Evolutionary conservation across 768 basidiomycete species (phyloP), one percentile per base, ranked within the genome.

Genomic region (Leccinum olivaceopallidum): DNA sequence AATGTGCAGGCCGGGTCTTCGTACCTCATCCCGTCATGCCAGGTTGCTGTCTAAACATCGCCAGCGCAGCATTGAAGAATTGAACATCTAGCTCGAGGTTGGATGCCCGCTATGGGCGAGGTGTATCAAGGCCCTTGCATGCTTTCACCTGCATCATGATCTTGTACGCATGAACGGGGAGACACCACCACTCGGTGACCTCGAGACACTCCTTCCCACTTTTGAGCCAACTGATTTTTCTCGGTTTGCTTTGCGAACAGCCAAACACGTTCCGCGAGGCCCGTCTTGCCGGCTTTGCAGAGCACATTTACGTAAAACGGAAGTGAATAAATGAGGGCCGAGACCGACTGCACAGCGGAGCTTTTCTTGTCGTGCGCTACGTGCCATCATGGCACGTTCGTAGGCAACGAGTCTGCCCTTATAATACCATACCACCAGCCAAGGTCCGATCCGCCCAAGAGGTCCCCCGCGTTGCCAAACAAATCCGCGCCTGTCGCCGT

Each of bases 151-250:
- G 79, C 58, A 94, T 69, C 85, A 92, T 90, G 53, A 82, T 74
- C 2, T 89, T 92, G 69, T 90, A 93, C 2, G 88, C 85, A 9
- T 85, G 78, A 4, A 86, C 73, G 10, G 86, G 83, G n/a, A 93
- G 73, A 56, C 78, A 78, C 91, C 91, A 94, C 1, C 87, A 84
- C 50, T 75, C 58, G 34, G 55, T 58, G 22, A 62, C 50, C 24
- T 73, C 62, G 18, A 65, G 65, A 14, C 69, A 62, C 9, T 65
- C 63, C 24, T 64, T 61, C 7, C 70, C 67, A 12, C 20, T n/a
- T 37, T 32, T 63, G 1, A 66, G 56, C 80, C 83, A 84, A 63
- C 88, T 90, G 26, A 72, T 73, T 73, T 36, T 72, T 28, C 67
- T 90, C 86, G 0, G 87, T 87, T 60, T 80, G 74, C 65, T 80